Conservation (phyloP, 2,329 filamentous ascomycete species). For the Zymoseptoria tritici region DNA sequence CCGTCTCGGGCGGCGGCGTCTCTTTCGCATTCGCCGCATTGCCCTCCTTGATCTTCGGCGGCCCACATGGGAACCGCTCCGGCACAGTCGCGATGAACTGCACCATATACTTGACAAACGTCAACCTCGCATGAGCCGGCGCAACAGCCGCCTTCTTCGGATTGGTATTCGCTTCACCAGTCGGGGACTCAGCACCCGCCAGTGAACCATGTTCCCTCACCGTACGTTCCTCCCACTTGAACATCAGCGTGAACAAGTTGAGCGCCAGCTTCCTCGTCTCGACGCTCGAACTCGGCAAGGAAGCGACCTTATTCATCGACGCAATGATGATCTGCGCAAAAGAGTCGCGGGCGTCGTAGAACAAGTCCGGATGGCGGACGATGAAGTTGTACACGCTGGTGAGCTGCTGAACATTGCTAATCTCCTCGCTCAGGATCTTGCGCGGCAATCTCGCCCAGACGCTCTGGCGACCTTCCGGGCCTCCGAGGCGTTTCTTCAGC, state of each 20-base stretch:
- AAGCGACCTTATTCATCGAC: constrained; percentile 79
- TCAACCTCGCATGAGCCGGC: constrained; percentile 54
- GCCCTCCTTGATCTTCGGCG: constrained; percentile 53
- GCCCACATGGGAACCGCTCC: constrained; percentile 69
- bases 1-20: constrained; percentile 55
- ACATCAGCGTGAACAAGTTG: constrained; percentile 83
- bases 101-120: constrained; percentile 90
- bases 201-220: constrained; percentile 52
- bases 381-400: constrained; percentile 97
- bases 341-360: constrained; percentile 90
- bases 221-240: constrained; percentile 83
- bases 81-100: constrained; percentile 88
- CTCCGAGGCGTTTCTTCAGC: constrained; percentile 72
- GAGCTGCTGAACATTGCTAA: constrained; percentile 89
- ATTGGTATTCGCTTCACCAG: constrained; percentile 10
- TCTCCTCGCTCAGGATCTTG: constrained; percentile 87
- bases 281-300: constrained; percentile 72
- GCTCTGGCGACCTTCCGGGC: constrained; percentile 64
- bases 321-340: constrained; percentile 84
- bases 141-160: constrained; percentile 33
- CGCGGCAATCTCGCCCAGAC: constrained; percentile 86
- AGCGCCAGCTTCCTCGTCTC: constrained; percentile 88
- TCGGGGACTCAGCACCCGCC: constrained; percentile 21
- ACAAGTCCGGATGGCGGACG: constrained; percentile 82
- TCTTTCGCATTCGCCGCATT: constrained; percentile 8